Percentiles rank a stretch among this genome's conserved stretches.
Evolutionary conservation across 805 yeast species (phyloP).

Genomic region (Ogataea pini): DNA sequence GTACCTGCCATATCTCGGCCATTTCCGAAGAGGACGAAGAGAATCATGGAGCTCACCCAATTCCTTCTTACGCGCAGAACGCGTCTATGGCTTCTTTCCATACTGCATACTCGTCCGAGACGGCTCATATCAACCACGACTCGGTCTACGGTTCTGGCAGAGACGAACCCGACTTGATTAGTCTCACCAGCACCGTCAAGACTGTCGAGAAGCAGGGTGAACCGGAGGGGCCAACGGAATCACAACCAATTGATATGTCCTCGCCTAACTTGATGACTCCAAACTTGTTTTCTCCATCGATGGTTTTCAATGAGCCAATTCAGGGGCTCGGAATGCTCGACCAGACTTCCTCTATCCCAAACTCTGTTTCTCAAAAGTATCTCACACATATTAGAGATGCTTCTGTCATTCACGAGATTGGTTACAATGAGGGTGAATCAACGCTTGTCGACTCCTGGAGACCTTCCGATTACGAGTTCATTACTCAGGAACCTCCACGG

Average conservation of each 20-base stretch:
- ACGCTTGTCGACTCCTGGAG: constrained; percentile 9
- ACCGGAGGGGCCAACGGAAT: constrained; percentile 5
- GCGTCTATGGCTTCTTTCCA: constrained; percentile 34
- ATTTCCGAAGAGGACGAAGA: constrained; percentile 22
- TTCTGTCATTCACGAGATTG: constrained; percentile 26
- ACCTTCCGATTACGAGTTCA: neutral
- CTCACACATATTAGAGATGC: constrained; percentile 4
- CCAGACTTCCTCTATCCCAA: constrained; percentile 13
- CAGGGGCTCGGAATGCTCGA: constrained; percentile 26
- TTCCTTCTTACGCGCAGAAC: constrained; percentile 14
- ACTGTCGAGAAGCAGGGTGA: neutral
- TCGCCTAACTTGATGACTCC: constrained; percentile 29
- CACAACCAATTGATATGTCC: neutral
- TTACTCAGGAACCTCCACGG: neutral
- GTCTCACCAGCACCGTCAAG: constrained; percentile 30
- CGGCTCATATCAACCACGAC: constrained; percentile 9
- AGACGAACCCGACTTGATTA: constrained; percentile 32
- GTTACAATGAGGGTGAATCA: constrained; percentile 30
- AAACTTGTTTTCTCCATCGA: constrained; percentile 31
- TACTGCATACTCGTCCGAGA: constrained; percentile 32
- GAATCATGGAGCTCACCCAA: constrained; percentile 10
- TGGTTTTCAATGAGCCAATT: constrained; percentile 31
- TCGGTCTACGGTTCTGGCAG: constrained; percentile 11
- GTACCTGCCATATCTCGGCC: constrained; percentile 10
- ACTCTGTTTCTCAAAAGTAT: constrained; percentile 12